Base-by-base conservation (phyloP, 495 filamentous ascomycete genomes). In the Aspergillus biplanus region DNA sequence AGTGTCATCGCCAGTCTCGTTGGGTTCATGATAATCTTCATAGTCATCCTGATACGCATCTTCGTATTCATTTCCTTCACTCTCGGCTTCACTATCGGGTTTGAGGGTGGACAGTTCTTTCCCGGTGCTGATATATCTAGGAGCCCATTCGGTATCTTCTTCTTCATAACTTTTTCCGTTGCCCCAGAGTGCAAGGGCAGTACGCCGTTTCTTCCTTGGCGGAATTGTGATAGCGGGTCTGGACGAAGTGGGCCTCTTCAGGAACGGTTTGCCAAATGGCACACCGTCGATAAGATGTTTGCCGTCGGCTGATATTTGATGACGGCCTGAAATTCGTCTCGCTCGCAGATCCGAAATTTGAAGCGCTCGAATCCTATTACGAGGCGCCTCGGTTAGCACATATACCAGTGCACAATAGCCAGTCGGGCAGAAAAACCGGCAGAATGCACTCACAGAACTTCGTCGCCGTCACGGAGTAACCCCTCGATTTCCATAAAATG, bases 271-370 rank as follows among this genome's bases (percentile, higher is more conserved):
- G 7, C 95, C 95, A 71, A 96, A 98, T 2, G 95, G 83, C 18
- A 97, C 83, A 21, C 95, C 95, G 70, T 99, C 95, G 11, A 96
- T 84, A 13, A 99, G 81, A 73, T 93, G 94, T 69, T 83, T 89
- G 27, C 95, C 95, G 65, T 90, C 88, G 7, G 77, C 61, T 0
- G 91, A 87, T 32, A 97, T 97, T 71, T 97, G 95, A 66, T 90
- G 80, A 44, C 95, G 85, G 32, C 95, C 95, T 33, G 87, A 89
- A 13, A 96, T 72, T 54, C 86, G 87, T 58, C 95, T 83, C 31
- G 86, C 83, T 56, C 88, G 86, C 15, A 94, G 77, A 66, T 99
- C 95, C 46, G 85, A 81, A 18, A 86, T 85, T 62, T 89, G 82
- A 31, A 97, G 81, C 8, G 94, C 88, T 16, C 93, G 90, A 65